Conservation (phyloP, 192 early-diverging fungal species). For the Backusella luteola region DNA sequence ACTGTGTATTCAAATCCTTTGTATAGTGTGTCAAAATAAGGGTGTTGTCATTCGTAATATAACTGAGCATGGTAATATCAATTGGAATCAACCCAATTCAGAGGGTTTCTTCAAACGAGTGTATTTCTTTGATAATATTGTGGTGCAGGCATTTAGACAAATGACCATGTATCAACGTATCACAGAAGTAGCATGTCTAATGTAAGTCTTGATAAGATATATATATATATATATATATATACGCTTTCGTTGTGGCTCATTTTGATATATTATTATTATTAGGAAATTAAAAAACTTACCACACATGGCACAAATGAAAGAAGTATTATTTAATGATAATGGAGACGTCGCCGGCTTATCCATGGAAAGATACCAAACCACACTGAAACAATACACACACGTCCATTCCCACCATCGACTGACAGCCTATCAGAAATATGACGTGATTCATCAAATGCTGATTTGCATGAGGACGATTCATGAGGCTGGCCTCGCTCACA, state of each 20-base stretch:
- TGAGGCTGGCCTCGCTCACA: constrained; percentile 52
- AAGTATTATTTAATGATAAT: constrained; percentile 48
- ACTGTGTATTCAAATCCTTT: neutral
- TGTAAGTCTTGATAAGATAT: constrained; percentile 36
- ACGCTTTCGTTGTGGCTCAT: no score
- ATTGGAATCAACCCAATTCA: constrained; percentile 38
- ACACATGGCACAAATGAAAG: constrained; percentile 55
- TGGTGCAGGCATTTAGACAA: constrained; percentile 59
- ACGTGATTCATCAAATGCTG: constrained; percentile 51
- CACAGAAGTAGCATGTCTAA: constrained; percentile 52
- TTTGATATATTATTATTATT: neutral
- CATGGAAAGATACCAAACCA: constrained; percentile 57
- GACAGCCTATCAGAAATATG: constrained; percentile 53
- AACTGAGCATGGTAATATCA: constrained; percentile 15
- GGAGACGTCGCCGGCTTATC: constrained; percentile 57
- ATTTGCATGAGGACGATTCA: constrained; percentile 52
- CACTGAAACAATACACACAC: constrained; percentile 53
- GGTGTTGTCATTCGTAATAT: constrained; percentile 21
- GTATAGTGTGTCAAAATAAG: constrained; percentile 20
- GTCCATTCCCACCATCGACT: constrained; percentile 53
- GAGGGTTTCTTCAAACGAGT: constrained; percentile 61
- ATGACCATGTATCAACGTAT: constrained; percentile 59
- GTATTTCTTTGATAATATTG: constrained; percentile 51
- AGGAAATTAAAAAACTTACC: constrained; percentile 43
- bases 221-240: no score